Conservation (phyloP, 139 green algal genomes). For the Spirogloea muscicola region DNA sequence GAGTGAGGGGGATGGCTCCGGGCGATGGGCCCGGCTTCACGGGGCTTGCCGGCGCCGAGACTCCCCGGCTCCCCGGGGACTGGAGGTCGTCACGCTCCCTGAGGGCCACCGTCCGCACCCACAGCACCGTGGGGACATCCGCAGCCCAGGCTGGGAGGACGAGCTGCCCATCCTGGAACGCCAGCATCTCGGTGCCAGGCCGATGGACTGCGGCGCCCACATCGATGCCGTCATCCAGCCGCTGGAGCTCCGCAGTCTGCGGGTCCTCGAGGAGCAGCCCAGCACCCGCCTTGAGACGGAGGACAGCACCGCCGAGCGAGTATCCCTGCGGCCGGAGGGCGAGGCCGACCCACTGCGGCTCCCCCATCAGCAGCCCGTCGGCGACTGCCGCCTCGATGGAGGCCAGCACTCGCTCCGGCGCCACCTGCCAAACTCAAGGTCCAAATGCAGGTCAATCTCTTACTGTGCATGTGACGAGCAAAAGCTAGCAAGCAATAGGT, state of each 20-base stretch:
- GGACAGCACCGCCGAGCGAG: slow-evolving; percentile 17
- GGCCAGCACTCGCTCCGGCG: slow-evolving; percentile 23
- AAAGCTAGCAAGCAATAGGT: too few species aligned
- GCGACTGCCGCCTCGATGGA: slow-evolving; percentile 10
- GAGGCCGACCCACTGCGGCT: slow-evolving; percentile 39
- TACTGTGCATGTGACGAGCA: too few species aligned
- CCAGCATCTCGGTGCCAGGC: background rate
- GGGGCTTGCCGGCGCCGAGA: too few species aligned
- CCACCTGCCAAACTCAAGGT: slow-evolving; percentile 40
- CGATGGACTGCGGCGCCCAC: background rate
- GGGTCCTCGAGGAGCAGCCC: slow-evolving; percentile 21
- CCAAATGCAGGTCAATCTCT: too few species aligned
- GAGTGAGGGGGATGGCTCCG: too few species aligned
- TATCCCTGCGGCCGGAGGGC: slow-evolving; percentile 27
- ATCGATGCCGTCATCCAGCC: background rate
- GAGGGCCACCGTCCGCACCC: background rate
- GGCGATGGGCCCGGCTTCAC: too few species aligned
- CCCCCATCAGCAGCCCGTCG: slow-evolving; percentile 18
- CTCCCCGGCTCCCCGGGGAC: background rate
- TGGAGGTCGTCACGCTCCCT: background rate
- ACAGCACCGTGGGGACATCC: slow-evolving; percentile 18
- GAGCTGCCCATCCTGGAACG: slow-evolving; percentile 1
- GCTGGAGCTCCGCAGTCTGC: slow-evolving; percentile 27
- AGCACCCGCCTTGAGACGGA: background rate
- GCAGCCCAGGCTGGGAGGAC: slow-evolving; percentile 16